These are phyloP conservation scores for Gamsiella multidivaricata DNA, from an alignment of 192 early-diverging fungal genomes.

Conservation along the genomic window DNA sequence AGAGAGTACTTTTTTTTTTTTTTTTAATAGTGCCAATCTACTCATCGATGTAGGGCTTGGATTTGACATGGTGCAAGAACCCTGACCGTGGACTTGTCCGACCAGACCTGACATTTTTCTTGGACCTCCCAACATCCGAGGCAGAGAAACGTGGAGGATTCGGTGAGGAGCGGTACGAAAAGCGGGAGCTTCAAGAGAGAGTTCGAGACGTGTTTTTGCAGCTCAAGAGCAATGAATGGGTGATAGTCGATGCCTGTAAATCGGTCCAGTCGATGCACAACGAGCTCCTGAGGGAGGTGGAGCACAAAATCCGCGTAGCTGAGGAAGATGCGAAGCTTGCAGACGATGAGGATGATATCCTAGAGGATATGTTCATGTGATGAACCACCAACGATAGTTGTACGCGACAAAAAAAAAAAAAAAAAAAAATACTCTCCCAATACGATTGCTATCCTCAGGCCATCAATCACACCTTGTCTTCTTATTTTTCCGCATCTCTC, in stretches of 20 bases:
- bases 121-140: slow-evolving; percentile 82
- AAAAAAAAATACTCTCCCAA: too few relatives aligned
- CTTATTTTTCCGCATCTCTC: too few relatives aligned
- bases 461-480: too few relatives aligned
- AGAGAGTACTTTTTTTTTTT: too few relatives aligned
- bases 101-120: slow-evolving; percentile 90
- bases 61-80: slow-evolving; percentile 88
- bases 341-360: slow-evolving; percentile 18
- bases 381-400: too few relatives aligned
- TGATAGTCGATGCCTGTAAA: slow-evolving; percentile 49
- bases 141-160: slow-evolving; percentile 86
- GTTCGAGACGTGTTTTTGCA: slow-evolving; percentile 77
- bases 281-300: slow-evolving; percentile 15
- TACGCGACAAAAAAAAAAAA: too few relatives aligned
- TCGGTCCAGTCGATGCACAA: slow-evolving; percentile 38
- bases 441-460: too few relatives aligned
- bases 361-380: slow-evolving; percentile 37
- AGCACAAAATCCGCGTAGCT: slow-evolving; percentile 22
- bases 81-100: slow-evolving; percentile 86
- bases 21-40: too few relatives aligned
- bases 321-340: slow-evolving; percentile 21
- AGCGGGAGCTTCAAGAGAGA: slow-evolving; percentile 81
- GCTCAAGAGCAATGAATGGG: slow-evolving; percentile 62
- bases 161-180: slow-evolving; percentile 94
- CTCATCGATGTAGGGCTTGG: slow-evolving; percentile 7